Evolutionary conservation across 805 yeast species (phyloP).

Genomic region (Candida hungchunana): DNA sequence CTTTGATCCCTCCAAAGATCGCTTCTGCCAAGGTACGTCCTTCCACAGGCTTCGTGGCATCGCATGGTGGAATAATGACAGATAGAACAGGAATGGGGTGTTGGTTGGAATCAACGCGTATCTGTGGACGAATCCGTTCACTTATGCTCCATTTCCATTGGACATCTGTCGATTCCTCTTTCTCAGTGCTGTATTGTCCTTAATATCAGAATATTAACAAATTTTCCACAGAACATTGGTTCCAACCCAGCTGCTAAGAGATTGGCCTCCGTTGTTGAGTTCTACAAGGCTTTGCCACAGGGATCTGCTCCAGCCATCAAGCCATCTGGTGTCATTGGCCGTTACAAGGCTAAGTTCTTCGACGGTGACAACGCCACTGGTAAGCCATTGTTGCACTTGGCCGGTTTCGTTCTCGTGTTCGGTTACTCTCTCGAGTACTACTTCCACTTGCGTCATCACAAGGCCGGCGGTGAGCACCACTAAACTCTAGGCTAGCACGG

Average conservation of each 20-base stretch:
- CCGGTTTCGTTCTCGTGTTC: conserved; percentile 58
- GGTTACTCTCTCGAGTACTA: conserved; percentile 94
- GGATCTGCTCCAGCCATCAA: conserved; percentile 79
- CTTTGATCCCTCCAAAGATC: conserved; percentile 97
- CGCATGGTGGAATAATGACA: too few relatives aligned
- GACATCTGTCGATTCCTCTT: not conserved
- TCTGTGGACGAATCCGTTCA: too few relatives aligned
- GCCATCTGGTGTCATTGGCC: conserved; percentile 64
- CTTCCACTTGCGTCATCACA: conserved; percentile 74
- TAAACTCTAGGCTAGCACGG: too few relatives aligned
- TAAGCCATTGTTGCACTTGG: conserved; percentile 76
- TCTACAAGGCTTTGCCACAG: conserved; percentile 94
- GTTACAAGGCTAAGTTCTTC: conserved; percentile 82
- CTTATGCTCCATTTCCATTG: not conserved
- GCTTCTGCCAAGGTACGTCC: conserved; percentile 85
- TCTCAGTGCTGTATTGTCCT: not conserved
- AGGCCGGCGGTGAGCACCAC: conserved; percentile 41
- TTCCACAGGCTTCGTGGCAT: not conserved
- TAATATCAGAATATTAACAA: conserved; percentile 22
- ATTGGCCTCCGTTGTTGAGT: conserved; percentile 89
- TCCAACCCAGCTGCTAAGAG: conserved; percentile 96
- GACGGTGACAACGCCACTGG: conserved; percentile 82
- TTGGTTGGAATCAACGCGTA: not conserved
- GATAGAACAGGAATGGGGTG: not conserved
- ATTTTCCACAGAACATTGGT: conserved; percentile 64